phyloP scores from a whole-genome alignment of 169 alveolate species.

The Hepatocystis sp. region DNA sequence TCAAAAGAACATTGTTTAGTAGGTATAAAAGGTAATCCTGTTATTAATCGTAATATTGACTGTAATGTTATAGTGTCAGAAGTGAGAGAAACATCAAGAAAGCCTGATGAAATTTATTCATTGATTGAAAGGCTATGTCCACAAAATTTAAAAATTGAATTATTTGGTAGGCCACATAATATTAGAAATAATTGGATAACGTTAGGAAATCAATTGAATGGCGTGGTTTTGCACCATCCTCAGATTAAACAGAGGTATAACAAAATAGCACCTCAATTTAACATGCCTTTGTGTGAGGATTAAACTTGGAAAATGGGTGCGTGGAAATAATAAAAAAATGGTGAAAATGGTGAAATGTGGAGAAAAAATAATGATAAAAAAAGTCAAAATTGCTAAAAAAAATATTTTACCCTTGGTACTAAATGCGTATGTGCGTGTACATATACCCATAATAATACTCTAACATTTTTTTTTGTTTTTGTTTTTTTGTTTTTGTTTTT shows the following conservation, averaged over 20 bases:
- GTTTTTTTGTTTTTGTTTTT: conserved; percentile 2
- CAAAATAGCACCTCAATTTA: conserved; percentile 67
- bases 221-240: conserved; percentile 86
- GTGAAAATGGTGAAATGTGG: no score
- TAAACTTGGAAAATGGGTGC: background rate
- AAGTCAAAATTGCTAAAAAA: no score
- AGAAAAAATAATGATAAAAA: no score
- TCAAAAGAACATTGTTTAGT: conserved; percentile 94
- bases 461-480: background rate
- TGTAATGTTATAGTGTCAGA: conserved; percentile 95
- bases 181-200: conserved; percentile 95
- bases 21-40: conserved; percentile 91
- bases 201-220: conserved; percentile 91
- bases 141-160: conserved; percentile 93
- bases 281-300: conserved; percentile 55
- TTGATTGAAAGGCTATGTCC: conserved; percentile 95
- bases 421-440: background rate
- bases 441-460: background rate
- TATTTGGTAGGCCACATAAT: conserved; percentile 95
- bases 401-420: no score
- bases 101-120: conserved; percentile 96
- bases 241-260: conserved; percentile 77
- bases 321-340: background rate
- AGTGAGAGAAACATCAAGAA: conserved; percentile 95
- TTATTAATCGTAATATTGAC: conserved; percentile 90